Conservation (phyloP, 177 flowering plant species). For the Vitis hybrid region DNA sequence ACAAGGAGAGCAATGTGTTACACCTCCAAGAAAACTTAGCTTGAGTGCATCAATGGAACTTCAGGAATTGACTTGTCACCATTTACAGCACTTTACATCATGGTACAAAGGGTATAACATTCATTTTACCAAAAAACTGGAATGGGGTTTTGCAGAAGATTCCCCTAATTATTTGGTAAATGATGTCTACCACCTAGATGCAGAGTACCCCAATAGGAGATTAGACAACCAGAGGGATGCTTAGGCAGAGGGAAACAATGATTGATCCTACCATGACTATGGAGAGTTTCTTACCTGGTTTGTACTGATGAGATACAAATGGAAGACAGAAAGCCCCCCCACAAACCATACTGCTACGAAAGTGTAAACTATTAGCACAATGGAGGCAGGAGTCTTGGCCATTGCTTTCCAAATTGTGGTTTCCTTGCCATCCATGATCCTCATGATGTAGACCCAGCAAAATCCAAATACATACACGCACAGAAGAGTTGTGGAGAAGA, state of each 20-base stretch:
- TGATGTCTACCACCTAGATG: background rate
- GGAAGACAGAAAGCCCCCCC: constrained; percentile 48
- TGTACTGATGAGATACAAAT: constrained; percentile 46
- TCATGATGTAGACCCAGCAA: constrained; percentile 39
- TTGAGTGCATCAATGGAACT: background rate
- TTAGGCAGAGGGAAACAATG: background rate
- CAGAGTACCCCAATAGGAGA: background rate
- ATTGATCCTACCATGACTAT: background rate
- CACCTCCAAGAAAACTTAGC: background rate
- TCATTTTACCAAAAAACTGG: background rate
- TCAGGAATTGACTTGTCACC: background rate
- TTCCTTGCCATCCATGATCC: constrained; percentile 29
- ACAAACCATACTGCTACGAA: constrained; percentile 51
- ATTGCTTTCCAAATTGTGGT: constrained; percentile 38
- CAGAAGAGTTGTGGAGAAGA: constrained; percentile 35
- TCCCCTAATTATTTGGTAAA: background rate
- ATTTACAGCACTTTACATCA: background rate
- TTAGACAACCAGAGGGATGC: background rate
- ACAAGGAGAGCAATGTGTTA: background rate
- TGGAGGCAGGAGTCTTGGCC: constrained; percentile 48
- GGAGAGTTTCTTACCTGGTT: constrained; percentile 36
- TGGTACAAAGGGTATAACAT: background rate
- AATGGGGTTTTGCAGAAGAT: background rate
- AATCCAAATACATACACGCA: constrained; percentile 44
- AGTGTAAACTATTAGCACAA: constrained; percentile 38